Conservation (phyloP, 306 rosid species). For the Sechiopsis laciniata region DNA sequence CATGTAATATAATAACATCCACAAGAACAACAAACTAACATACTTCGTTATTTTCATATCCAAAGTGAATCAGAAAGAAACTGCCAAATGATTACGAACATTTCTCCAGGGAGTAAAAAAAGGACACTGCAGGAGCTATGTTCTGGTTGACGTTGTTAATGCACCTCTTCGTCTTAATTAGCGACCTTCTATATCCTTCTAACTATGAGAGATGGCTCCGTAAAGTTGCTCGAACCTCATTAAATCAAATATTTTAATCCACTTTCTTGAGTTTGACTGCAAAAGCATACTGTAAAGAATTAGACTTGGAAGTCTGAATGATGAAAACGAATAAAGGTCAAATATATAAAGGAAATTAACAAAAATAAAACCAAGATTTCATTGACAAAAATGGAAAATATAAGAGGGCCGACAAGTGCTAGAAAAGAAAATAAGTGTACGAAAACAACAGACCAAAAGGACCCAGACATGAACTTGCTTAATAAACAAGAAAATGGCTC, state of each 20-base stretch:
- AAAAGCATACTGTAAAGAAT: background rate
- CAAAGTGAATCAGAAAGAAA: background rate
- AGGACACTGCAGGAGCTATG: too few species aligned
- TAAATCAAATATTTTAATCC: background rate
- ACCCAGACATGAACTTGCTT: too few species aligned
- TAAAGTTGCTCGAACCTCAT: background rate
- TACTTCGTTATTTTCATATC: background rate
- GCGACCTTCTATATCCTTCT: background rate
- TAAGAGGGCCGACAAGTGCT: too few species aligned
- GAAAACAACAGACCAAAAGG: too few species aligned
- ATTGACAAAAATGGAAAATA: too few species aligned
- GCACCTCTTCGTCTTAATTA: background rate
- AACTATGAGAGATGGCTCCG: background rate
- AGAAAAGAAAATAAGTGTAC: too few species aligned
- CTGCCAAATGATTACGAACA: background rate
- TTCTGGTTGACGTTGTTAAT: background rate
- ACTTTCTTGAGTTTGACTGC: background rate
- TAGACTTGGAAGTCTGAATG: background rate
- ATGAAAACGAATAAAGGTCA: background rate
- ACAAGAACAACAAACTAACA: background rate
- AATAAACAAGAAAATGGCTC: too few species aligned
- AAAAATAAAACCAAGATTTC: too few species aligned
- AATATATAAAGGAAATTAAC: too few species aligned
- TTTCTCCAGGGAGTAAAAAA: background rate
- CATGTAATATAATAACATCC: background rate